Base-by-base conservation (phyloP, 2,329 filamentous ascomycete genomes). In the Venturia oleaginea region DNA sequence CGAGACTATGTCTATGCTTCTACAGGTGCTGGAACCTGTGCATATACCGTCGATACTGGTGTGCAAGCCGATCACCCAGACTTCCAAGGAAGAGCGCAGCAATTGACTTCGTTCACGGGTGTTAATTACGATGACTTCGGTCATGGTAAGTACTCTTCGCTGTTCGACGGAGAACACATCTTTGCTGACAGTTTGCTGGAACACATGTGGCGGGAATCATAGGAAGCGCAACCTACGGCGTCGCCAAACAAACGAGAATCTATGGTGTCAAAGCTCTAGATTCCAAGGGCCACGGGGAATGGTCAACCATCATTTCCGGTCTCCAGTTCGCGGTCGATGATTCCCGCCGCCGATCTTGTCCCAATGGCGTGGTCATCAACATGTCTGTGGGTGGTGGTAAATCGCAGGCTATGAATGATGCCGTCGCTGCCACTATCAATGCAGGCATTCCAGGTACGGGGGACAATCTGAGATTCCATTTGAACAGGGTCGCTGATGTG, bases 121-220 rank as follows among this genome's bases (percentile, higher is more conserved):
- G 64, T 73, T 69, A 62, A 64, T 19, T 70, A 74, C 65, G 73
- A 71, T 30, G 78, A 82, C 68, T 83, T 86, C 69, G 85, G 85
- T 15, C 86, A 88, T 73, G 86, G 75, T 51, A 27, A 43, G 40
- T 17, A 11, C 40, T 43, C 13, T 19, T 43, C 17, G 40, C 40
- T 15, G 40, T 43, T 43, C 17, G 40, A 43, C 19, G 7, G 15
- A 43, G 40, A 15, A 27, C 6, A 7, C 3, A 10, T 27, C 11
- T 24, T 24, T 51, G 13, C 46, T 51, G 46, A 51, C 46, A 51
- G 40, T 74, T 76, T 65, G 75, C 76, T 65, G 75, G 86, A 48
- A 85, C 79, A 64, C 86, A 88, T 75, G 84, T 86, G 34, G 80
- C 84, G 11, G 86, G 84, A 30, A 88, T 84, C n/a, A 82, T 86